phyloP scores from a whole-genome alignment of 306 rosid genomes.

The Sophora flavescens region DNA sequence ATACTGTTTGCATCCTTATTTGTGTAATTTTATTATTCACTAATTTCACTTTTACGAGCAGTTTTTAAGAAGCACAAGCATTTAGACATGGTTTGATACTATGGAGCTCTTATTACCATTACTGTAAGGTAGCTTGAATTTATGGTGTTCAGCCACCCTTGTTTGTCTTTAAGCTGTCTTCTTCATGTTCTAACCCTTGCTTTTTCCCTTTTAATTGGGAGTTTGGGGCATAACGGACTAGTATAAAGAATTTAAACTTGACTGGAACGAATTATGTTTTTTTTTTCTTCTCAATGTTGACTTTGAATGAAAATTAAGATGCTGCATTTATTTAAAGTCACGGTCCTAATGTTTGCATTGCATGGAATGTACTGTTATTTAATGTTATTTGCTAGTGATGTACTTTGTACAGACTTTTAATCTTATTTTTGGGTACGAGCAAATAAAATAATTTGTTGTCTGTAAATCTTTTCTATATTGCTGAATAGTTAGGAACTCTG shows the following conservation, averaged over 20 bases:
- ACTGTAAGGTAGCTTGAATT: background rate
- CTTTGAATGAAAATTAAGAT: background rate
- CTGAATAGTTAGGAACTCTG: conserved; percentile 46
- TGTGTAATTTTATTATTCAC: background rate
- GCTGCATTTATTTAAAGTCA: background rate
- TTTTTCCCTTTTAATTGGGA: background rate
- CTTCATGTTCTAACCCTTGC: conserved; percentile 8
- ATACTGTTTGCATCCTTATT: background rate
- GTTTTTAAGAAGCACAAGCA: background rate
- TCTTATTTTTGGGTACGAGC: background rate
- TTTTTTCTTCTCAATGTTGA: background rate
- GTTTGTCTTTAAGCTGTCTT: conserved; percentile 13
- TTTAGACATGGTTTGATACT: conserved; percentile 2
- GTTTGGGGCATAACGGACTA: background rate
- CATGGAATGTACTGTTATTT: conserved; percentile 16
- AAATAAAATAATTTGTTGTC: conserved; percentile 3
- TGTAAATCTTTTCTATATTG: conserved; percentile 24
- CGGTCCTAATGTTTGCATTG: background rate
- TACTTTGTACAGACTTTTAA: conserved; percentile 5
- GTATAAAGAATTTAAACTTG: background rate
- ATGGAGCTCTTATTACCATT: background rate
- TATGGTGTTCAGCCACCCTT: background rate
- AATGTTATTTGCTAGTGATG: conserved; percentile 36
- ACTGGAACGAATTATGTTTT: background rate
- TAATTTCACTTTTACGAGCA: background rate